These are phyloP conservation scores for Fusarium sublunatum DNA, from an alignment of 2,329 filamentous ascomycete species.

Conservation along the genomic window DNA sequence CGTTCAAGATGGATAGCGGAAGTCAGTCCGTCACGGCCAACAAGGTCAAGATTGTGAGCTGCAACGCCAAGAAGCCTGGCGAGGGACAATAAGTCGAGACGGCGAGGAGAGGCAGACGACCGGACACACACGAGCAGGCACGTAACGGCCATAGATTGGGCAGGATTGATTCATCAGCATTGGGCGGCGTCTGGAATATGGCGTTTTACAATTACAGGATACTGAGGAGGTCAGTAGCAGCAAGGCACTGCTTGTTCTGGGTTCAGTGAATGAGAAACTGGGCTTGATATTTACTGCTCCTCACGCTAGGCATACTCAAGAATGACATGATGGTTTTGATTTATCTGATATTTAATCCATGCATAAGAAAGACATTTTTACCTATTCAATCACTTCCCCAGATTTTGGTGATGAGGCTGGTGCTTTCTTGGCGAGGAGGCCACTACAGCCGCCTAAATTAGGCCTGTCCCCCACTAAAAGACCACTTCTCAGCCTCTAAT, in stretches of 20 bases:
- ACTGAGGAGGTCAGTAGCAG: conserved; percentile 4
- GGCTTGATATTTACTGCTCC: conserved; percentile 3
- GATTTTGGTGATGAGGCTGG: conserved; percentile 25
- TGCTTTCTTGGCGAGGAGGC: conserved; percentile 7
- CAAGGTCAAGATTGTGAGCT: conserved; percentile 98
- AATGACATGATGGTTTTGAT: conserved; percentile 23
- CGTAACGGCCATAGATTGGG: conserved; percentile 33
- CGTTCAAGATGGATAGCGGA: conserved; percentile 94
- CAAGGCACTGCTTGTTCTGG: conserved; percentile 1
- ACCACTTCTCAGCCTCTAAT: conserved; percentile 27
- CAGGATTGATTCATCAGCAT: conserved; percentile 37
- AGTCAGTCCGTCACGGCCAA: conserved; percentile 81
- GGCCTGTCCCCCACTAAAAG: conserved; percentile 36
- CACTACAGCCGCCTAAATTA: conserved; percentile 3
- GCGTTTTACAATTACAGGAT: conserved; percentile 16
- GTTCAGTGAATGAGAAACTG: conserved; percentile 1
- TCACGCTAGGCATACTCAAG: neutral
- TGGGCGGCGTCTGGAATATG: conserved; percentile 42
- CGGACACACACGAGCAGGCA: conserved; percentile 1
- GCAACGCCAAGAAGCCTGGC: conserved; percentile 82
- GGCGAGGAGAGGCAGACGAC: neutral
- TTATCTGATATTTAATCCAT: neutral
- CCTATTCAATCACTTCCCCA: conserved; percentile 29
- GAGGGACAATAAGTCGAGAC: conserved; percentile 48
- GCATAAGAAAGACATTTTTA: neutral